A percentile compares a stretch with the other conserved stretches of the same genome.
These are phyloP conservation scores for Boechera stricta DNA, from an alignment of 345 rosid species.

Conservation along the genomic window DNA sequence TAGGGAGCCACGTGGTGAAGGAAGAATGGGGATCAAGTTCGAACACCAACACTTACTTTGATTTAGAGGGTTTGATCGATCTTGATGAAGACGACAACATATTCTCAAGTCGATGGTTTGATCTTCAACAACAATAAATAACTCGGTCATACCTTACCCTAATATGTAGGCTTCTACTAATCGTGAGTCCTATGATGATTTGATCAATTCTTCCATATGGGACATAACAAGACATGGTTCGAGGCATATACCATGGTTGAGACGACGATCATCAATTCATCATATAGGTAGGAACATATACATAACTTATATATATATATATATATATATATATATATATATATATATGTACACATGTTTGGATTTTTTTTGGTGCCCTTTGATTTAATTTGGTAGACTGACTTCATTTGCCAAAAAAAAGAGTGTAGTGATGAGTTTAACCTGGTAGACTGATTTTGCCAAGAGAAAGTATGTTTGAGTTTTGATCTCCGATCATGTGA, in stretches of 20 bases:
- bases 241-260: constrained; percentile 6
- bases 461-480: constrained; percentile 24
- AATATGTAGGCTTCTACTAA: neutral
- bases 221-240: constrained; percentile 11
- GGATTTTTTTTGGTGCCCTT: constrained; percentile 10
- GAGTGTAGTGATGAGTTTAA: constrained; percentile 32
- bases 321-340: neutral
- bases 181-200: neutral
- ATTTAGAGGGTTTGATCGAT: constrained; percentile 42
- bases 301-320: constrained; percentile 6
- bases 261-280: constrained; percentile 11
- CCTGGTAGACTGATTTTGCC: constrained; percentile 29
- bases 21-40: constrained; percentile 49
- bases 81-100: constrained; percentile 37
- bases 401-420: constrained; percentile 25
- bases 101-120: constrained; percentile 49
- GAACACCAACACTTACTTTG: constrained; percentile 41
- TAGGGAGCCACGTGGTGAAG: constrained; percentile 35
- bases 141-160: constrained; percentile 15
- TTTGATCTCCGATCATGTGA: constrained; percentile 34
- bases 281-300: constrained; percentile 18
- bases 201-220: neutral
- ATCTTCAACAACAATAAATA: constrained; percentile 14
- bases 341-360: constrained; percentile 21
- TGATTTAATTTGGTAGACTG: constrained; percentile 35